These are phyloP conservation scores for Cyclotella choctawhatcheeana DNA, from an alignment of 108 stramenopile species.

Conservation along the genomic window DNA sequence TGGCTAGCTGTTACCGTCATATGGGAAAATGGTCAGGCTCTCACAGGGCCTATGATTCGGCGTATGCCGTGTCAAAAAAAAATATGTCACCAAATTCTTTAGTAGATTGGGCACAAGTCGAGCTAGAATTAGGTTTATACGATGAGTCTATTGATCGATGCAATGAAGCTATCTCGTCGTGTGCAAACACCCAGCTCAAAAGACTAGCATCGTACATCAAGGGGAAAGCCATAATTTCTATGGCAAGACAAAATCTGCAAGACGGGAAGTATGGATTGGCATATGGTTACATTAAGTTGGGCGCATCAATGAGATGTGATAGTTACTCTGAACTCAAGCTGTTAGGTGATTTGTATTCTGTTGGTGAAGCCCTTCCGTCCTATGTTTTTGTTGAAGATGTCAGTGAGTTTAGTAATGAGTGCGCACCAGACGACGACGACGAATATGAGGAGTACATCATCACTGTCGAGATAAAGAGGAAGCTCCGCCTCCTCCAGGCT, in stretches of 20 bases:
- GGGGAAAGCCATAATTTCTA: constrained; percentile 51
- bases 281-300: no score
- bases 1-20: constrained; percentile 68
- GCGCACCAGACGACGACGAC: no score
- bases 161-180: constrained; percentile 33
- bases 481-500: constrained; percentile 52
- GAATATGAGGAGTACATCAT: no score
- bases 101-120: constrained; percentile 72
- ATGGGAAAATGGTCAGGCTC: constrained; percentile 73
- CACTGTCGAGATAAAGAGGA: constrained; percentile 6
- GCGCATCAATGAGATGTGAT: no score
- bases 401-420: no score
- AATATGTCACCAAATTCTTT: constrained; percentile 44
- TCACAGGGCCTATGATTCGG: constrained; percentile 58
- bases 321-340: constrained; percentile 61
- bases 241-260: constrained; percentile 57
- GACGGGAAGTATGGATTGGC: constrained; percentile 74
- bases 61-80: constrained; percentile 42
- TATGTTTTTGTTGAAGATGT: constrained; percentile 44
- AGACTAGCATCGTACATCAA: constrained; percentile 59
- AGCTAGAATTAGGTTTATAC: constrained; percentile 61
- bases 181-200: constrained; percentile 16
- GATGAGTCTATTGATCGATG: constrained; percentile 69
- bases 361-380: constrained; percentile 61
- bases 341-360: constrained; percentile 77